A percentile compares a stretch with the other conserved stretches of the same genome.
Evolutionary conservation across 2,329 filamentous ascomycete species (phyloP).

Genomic region (Colletotrichum kahawae): DNA sequence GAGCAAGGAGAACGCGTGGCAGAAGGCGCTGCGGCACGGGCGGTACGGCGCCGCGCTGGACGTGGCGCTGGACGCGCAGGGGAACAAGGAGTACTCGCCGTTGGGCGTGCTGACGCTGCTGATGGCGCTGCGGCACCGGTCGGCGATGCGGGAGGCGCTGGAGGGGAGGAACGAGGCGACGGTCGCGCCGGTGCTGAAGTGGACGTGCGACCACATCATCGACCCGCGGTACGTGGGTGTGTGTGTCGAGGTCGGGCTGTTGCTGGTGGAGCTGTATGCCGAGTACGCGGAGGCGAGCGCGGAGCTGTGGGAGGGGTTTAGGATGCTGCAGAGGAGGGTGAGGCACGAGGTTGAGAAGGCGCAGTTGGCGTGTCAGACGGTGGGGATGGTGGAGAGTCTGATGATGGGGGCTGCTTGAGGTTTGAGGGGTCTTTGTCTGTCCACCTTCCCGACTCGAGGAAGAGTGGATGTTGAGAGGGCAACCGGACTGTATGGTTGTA

Average conservation of each 20-base stretch:
- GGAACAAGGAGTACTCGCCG: constrained; percentile 51
- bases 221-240: constrained; percentile 83
- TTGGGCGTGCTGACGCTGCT: constrained; percentile 77
- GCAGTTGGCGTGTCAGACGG: constrained; percentile 80
- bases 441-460: not conserved
- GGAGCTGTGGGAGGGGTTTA: constrained; percentile 74
- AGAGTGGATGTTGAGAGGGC: too few species aligned
- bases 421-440: fast-evolving
- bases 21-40: constrained; percentile 78
- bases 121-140: constrained; percentile 84
- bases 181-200: constrained; percentile 82
- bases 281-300: constrained; percentile 77
- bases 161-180: constrained; percentile 80
- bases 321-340: constrained; percentile 72
- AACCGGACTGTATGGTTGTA: not conserved
- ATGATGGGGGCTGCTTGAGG: constrained; percentile 51
- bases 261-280: constrained; percentile 86
- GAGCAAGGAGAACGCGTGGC: constrained; percentile 77
- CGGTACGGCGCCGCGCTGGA: constrained; percentile 82
- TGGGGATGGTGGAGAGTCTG: constrained; percentile 82
- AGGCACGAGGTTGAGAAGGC: constrained; percentile 80
- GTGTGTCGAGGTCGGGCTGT: constrained; percentile 82
- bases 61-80: constrained; percentile 65
- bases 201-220: constrained; percentile 80
- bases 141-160: constrained; percentile 81